These are phyloP conservation scores for Lecanosticta acicola DNA, from an alignment of 2,329 filamentous ascomycete species.

Conservation along the genomic window DNA sequence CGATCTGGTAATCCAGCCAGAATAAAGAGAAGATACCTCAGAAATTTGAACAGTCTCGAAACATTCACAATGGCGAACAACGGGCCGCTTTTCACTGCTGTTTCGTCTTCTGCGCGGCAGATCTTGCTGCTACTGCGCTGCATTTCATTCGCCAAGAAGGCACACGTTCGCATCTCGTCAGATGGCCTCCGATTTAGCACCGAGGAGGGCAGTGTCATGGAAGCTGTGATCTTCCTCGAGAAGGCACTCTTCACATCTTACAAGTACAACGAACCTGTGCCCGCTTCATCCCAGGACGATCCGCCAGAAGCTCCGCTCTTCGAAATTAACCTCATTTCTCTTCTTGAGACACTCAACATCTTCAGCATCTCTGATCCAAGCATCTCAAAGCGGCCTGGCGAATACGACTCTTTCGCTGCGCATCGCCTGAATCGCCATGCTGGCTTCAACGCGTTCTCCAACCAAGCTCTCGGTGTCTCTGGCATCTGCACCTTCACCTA, in stretches of 20 bases:
- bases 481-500: conserved; percentile 85
- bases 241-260: conserved; percentile 85
- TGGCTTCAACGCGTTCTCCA: conserved; percentile 67
- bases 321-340: conserved; percentile 76
- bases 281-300: conserved; percentile 33
- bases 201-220: conserved; percentile 84
- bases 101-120: conserved; percentile 71
- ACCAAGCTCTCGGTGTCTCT: conserved; percentile 73
- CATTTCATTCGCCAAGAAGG: conserved; percentile 56
- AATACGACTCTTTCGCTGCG: conserved; percentile 36
- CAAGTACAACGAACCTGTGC: conserved; percentile 55
- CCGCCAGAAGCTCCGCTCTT: conserved; percentile 59
- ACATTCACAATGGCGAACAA: conserved; percentile 34
- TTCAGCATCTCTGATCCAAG: conserved; percentile 62
- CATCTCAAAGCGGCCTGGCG: conserved; percentile 30
- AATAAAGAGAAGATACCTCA: neutral
- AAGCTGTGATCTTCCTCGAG: conserved; percentile 81
- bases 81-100: conserved; percentile 62
- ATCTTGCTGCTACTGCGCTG: conserved; percentile 61
- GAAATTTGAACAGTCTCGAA: neutral
- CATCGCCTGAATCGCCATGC: conserved; percentile 34
- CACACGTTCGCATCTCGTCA: conserved; percentile 69
- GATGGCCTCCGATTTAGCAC: conserved; percentile 83
- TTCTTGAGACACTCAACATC: conserved; percentile 92
- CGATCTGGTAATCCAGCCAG: neutral